phyloP scores from a whole-genome alignment of 352 stramenopile species.

The Phytopythium sindhum region DNA sequence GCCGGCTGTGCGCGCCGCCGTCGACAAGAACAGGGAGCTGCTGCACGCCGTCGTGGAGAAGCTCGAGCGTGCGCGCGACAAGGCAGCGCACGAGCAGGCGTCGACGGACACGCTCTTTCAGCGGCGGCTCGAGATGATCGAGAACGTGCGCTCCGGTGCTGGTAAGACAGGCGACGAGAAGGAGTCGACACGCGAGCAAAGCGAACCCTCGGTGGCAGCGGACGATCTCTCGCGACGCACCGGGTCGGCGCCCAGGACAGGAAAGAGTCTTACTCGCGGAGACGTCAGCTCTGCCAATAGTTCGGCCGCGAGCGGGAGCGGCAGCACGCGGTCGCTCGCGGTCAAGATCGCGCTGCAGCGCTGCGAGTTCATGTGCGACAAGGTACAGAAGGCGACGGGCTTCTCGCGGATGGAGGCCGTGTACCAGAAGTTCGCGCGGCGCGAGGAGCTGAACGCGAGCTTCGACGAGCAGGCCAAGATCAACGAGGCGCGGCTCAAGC shows the following conservation, averaged over 20 bases:
- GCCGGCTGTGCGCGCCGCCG: conserved; percentile 40
- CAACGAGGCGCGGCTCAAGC: conserved; percentile 75
- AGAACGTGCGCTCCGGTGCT: conserved; percentile 36
- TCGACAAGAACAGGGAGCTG: conserved; percentile 63
- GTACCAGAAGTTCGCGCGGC: conserved; percentile 73
- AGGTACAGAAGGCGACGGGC: conserved; percentile 79
- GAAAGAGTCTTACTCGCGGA: not conserved
- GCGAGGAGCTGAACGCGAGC: conserved; percentile 73
- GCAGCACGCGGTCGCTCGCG: conserved; percentile 49
- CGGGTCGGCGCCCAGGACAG: not conserved
- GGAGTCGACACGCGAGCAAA: not conserved
- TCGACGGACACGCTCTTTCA: conserved; percentile 69
- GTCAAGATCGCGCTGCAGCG: conserved; percentile 77
- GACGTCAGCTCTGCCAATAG: not conserved
- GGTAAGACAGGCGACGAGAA: conserved; percentile 12
- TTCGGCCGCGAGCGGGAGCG: conserved; percentile 9
- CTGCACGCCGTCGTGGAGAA: conserved; percentile 63
- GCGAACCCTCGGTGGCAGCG: conserved; percentile 18
- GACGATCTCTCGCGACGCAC: conserved; percentile 4
- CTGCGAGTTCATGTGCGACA: conserved; percentile 79
- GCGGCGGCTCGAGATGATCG: conserved; percentile 68
- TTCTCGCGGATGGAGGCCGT: conserved; percentile 77
- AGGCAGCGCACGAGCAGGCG: conserved; percentile 64
- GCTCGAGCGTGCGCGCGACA: conserved; percentile 54
- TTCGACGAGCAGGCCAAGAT: conserved; percentile 82